phyloP scores from a whole-genome alignment of 208 protist species.

The Porcisia deanei region DNA sequence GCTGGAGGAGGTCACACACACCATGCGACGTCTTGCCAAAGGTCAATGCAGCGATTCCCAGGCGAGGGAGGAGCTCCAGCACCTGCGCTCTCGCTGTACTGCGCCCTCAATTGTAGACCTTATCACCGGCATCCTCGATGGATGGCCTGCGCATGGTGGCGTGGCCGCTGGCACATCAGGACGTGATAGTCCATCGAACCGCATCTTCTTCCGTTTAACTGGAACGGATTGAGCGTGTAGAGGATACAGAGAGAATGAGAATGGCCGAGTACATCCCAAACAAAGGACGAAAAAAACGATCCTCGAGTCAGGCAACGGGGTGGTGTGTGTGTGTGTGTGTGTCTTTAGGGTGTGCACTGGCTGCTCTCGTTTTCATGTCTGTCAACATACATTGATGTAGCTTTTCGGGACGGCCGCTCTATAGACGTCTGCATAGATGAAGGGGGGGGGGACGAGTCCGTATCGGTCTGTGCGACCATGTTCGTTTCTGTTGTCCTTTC shows the following conservation, averaged over 20 bases:
- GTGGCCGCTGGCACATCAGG: not conserved
- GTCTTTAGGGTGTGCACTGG: not conserved
- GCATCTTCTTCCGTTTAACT: constrained; percentile 76
- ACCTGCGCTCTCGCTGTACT: constrained; percentile 39
- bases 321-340: not conserved
- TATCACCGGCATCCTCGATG: constrained; percentile 52
- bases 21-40: constrained; percentile 32
- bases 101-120: constrained; percentile 53
- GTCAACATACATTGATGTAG: too few species aligned
- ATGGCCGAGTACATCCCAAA: not conserved
- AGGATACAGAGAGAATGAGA: not conserved
- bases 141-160: not conserved
- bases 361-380: too few species aligned
- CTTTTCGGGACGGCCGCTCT: too few species aligned
- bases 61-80: constrained; percentile 39
- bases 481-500: too few species aligned
- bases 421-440: too few species aligned
- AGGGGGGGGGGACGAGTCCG: too few species aligned
- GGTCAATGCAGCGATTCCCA: constrained; percentile 39
- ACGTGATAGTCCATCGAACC: constrained; percentile 22
- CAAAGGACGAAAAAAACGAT: not conserved
- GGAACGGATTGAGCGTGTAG: constrained; percentile 40
- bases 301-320: not conserved
- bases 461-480: too few species aligned
- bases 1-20: constrained; percentile 38